These are phyloP conservation scores for Avicennia marina DNA, from an alignment of 257 asterid species.

Conservation along the genomic window DNA sequence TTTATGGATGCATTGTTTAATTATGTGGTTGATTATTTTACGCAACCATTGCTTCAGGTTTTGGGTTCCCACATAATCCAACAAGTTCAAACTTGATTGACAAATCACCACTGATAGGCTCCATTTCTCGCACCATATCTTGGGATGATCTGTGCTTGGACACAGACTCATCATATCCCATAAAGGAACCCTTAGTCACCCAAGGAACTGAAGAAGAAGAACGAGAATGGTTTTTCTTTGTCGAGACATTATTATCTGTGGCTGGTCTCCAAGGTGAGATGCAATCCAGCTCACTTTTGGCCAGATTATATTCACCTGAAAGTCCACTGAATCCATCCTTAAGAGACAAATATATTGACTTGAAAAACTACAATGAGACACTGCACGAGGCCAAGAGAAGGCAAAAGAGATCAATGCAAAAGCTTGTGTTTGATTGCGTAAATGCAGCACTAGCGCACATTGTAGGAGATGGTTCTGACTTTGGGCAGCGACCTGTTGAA, in stretches of 20 bases:
- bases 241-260: slow-evolving; percentile 52
- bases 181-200: slow-evolving; percentile 33
- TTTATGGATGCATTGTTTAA: not conserved
- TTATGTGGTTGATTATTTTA: slow-evolving; percentile 4
- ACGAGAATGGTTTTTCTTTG: slow-evolving; percentile 60
- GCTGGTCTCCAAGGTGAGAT: slow-evolving; percentile 58
- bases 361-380: slow-evolving; percentile 45
- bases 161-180: slow-evolving; percentile 58
- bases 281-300: slow-evolving; percentile 33
- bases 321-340: slow-evolving; percentile 82
- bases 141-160: slow-evolving; percentile 60
- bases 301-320: slow-evolving; percentile 73
- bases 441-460: slow-evolving; percentile 60
- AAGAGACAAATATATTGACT: slow-evolving; percentile 57
- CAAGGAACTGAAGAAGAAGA: slow-evolving; percentile 55
- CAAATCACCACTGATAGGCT: slow-evolving; percentile 96
- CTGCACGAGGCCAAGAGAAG: slow-evolving; percentile 65
- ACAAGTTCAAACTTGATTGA: slow-evolving; percentile 65
- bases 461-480: no score
- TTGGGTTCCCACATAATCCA: slow-evolving; percentile 37
- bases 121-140: slow-evolving; percentile 72
- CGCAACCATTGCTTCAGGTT: slow-evolving; percentile 36
- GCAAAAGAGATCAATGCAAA: slow-evolving; percentile 69
- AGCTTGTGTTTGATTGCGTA: slow-evolving; percentile 78
- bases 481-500: slow-evolving; percentile 39